Evolutionary conservation across 179 eudicot genomes (phyloP).

Genomic region (Pouteria campechiana): DNA sequence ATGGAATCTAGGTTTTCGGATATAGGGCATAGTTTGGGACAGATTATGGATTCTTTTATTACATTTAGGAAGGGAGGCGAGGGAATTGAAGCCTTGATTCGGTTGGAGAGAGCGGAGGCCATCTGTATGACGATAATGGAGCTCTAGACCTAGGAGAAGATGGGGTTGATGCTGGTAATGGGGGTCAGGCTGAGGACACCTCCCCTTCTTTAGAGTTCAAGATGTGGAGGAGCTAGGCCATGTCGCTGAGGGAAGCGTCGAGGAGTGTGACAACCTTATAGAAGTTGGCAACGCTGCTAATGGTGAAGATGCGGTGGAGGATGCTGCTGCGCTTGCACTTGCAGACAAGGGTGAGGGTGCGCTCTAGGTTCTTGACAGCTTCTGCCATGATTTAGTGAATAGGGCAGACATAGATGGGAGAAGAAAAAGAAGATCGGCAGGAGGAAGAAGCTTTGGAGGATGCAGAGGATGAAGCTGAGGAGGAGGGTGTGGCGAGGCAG

Average conservation of each 20-base stretch:
- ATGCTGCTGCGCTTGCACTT: slow-evolving; percentile 36
- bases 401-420: slow-evolving; percentile 56
- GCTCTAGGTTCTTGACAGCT: slow-evolving; percentile 27
- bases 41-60: too few relatives aligned
- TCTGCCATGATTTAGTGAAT: slow-evolving; percentile 37
- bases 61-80: slow-evolving; percentile 40
- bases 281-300: slow-evolving; percentile 43
- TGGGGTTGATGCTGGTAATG: slow-evolving; percentile 42
- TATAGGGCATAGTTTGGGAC: too few relatives aligned
- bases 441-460: slow-evolving; percentile 16
- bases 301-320: slow-evolving; percentile 34
- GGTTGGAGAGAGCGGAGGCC: slow-evolving; percentile 19
- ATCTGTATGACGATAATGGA: slow-evolving; percentile 36
- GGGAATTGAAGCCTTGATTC: slow-evolving; percentile 34
- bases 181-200: slow-evolving; percentile 42
- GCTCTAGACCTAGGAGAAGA: slow-evolving; percentile 62
- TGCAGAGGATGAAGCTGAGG: slow-evolving; percentile 25
- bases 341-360: slow-evolving; percentile 38
- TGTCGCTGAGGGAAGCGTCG: slow-evolving; percentile 34
- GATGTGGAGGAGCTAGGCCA: slow-evolving; percentile 35
- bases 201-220: too few relatives aligned
- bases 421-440: too few relatives aligned
- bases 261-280: slow-evolving; percentile 31
- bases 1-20: too few relatives aligned
- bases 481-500: slow-evolving; percentile 16